These are phyloP conservation scores for Nannochloris sp. DNA, from an alignment of 139 green algal genomes.

Conservation along the genomic window DNA sequence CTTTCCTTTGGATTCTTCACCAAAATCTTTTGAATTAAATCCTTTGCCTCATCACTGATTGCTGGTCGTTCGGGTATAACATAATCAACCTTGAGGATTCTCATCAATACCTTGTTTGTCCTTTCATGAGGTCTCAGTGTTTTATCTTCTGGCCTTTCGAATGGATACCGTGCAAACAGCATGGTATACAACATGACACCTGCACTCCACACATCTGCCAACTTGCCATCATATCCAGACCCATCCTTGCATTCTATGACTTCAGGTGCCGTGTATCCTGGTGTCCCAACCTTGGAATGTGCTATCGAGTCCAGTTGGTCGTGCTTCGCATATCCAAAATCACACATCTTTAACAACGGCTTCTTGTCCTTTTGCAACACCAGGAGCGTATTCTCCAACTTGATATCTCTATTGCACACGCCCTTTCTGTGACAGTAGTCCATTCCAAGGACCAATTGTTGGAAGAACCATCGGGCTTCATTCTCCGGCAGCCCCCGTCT, in stretches of 20 bases:
- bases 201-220: constrained; percentile 37
- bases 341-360: constrained; percentile 79
- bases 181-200: constrained; percentile 83
- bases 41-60: constrained; percentile 29
- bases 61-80: constrained; percentile 22
- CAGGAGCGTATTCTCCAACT: constrained; percentile 72
- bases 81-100: constrained; percentile 48
- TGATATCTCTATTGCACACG: constrained; percentile 73
- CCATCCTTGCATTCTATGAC: constrained; percentile 30
- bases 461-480: constrained; percentile 54
- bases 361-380: constrained; percentile 27
- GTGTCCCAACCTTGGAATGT: constrained; percentile 40
- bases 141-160: constrained; percentile 42
- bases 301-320: constrained; percentile 59
- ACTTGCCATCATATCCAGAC: constrained; percentile 40
- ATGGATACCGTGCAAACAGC: constrained; percentile 58
- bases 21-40: constrained; percentile 33
- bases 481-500: constrained; percentile 37
- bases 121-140: constrained; percentile 11
- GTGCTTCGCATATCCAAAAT: constrained; percentile 82
- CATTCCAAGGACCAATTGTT: constrained; percentile 46
- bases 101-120: constrained; percentile 34
- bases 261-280: constrained; percentile 46
- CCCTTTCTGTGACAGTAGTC: constrained; percentile 50
- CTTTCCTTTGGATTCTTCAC: constrained; percentile 27